Conservation (phyloP, 257 asterid genomes). For the Solanum sitiens region DNA sequence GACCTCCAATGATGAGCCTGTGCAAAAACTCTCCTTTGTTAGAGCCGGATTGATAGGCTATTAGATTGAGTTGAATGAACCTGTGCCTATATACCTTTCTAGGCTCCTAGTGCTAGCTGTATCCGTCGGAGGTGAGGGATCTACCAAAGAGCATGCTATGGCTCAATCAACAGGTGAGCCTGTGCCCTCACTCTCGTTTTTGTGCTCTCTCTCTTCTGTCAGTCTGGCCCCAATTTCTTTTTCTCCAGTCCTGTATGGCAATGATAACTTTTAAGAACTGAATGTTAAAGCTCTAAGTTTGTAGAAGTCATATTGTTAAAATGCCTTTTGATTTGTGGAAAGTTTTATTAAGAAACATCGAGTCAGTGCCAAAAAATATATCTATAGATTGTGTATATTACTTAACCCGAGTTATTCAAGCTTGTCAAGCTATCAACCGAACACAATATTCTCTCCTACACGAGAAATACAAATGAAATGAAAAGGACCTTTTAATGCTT, state of each 20-base stretch:
- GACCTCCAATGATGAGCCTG: not conserved
- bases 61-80: not conserved
- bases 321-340: not conserved
- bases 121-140: not conserved
- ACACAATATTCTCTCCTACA: not conserved
- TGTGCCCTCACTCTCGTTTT: not conserved
- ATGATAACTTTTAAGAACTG: not conserved
- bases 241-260: not conserved
- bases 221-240: not conserved
- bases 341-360: not conserved
- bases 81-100: not conserved
- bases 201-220: not conserved
- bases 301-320: not conserved
- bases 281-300: not conserved
- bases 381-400: not conserved
- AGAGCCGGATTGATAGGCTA: not conserved
- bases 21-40: not conserved
- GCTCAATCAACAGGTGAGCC: not conserved
- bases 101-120: not conserved
- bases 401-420: not conserved
- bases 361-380: not conserved
- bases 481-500: not conserved
- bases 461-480: not conserved
- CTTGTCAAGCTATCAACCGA: not conserved
- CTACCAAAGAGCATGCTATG: not conserved